phyloP scores from a whole-genome alignment of 495 filamentous ascomycete species.

The Podospora comata region DNA sequence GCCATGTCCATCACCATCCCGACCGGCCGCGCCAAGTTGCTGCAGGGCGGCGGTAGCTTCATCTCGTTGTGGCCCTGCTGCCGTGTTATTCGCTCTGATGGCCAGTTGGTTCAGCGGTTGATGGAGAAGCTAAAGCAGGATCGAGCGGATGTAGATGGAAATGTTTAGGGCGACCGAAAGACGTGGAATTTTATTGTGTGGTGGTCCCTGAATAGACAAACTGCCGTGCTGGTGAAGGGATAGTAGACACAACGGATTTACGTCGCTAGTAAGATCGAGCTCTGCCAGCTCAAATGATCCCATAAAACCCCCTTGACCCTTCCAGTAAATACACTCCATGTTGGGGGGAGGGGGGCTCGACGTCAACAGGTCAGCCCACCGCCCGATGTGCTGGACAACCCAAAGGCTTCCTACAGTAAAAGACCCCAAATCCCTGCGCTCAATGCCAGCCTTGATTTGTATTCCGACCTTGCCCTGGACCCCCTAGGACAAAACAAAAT shows the following conservation, averaged over 20 bases:
- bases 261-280: neutral
- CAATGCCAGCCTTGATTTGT: neutral
- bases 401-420: neutral
- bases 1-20: neutral
- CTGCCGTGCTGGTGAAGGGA: too few species aligned
- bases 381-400: neutral
- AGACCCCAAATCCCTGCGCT: neutral
- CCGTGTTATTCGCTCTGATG: neutral
- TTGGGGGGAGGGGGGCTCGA: neutral
- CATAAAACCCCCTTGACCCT: neutral
- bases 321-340: neutral
- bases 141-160: neutral
- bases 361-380: too few species aligned
- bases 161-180: too few species aligned
- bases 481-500: neutral
- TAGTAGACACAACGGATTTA: neutral
- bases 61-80: neutral
- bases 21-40: constrained; percentile 11
- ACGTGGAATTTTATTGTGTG: too few species aligned
- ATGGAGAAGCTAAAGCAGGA: neutral
- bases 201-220: too few species aligned
- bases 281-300: neutral
- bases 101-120: neutral
- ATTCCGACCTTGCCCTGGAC: neutral
- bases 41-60: neutral